Conservation (phyloP, 345 rosid genomes). For the Brassica nigra region DNA sequence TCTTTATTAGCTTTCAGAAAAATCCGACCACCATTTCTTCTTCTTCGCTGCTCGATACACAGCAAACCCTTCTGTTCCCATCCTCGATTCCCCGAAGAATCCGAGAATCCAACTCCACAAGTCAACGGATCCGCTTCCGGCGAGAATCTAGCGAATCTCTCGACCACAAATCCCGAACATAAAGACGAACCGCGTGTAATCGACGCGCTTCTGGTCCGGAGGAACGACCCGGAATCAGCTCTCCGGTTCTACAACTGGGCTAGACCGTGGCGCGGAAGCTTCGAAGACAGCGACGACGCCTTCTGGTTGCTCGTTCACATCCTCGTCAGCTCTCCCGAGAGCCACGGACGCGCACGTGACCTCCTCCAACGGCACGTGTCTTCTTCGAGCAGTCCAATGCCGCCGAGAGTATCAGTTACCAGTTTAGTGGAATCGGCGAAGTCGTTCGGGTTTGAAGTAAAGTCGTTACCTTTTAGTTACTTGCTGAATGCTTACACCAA, state of each 20-base stretch:
- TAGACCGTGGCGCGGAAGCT: constrained; percentile 39
- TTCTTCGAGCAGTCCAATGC: constrained; percentile 45
- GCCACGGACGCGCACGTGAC: constrained; percentile 38
- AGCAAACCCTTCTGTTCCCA: constrained; percentile 48
- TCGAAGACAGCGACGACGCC: constrained; percentile 44
- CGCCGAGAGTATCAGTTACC: constrained; percentile 47
- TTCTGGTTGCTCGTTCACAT: constrained; percentile 66
- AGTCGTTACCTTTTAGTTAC: constrained; percentile 54
- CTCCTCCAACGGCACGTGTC: constrained; percentile 48
- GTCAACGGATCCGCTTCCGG: constrained; percentile 4
- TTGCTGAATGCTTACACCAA: constrained; percentile 60
- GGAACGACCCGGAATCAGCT: constrained; percentile 51
- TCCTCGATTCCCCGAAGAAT: constrained; percentile 33
- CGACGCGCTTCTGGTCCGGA: constrained; percentile 48
- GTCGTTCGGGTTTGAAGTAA: constrained; percentile 47
- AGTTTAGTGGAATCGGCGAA: constrained; percentile 47
- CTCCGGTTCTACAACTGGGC: constrained; percentile 45
- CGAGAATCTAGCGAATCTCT: constrained; percentile 1
- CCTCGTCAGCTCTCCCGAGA: constrained; percentile 43
- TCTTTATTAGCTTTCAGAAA: constrained; percentile 37
- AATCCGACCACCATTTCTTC: constrained; percentile 21
- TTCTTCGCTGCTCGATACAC: constrained; percentile 36
- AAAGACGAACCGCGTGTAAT: constrained; percentile 40
- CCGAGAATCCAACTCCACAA: constrained; percentile 20
- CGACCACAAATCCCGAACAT: constrained; percentile 15